Conservation (phyloP, 805 yeast genomes). For the Myxozyma neglecta region DNA sequence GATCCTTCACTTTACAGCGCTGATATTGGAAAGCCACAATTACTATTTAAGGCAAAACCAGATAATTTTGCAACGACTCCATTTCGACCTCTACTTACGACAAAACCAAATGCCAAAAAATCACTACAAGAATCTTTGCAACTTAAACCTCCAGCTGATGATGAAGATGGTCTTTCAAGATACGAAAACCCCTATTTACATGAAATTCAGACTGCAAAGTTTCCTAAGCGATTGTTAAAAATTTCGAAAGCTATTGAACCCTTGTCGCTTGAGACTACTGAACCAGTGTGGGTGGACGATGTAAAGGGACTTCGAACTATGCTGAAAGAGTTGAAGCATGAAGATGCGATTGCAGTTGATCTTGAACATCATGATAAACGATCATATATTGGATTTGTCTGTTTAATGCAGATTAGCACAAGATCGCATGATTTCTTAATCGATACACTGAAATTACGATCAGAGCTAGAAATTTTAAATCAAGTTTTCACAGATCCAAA, state of each 20-base stretch:
- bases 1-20: constrained; percentile 28
- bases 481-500: constrained; percentile 75
- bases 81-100: constrained; percentile 68
- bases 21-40: constrained; percentile 65
- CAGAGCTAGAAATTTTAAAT: constrained; percentile 67
- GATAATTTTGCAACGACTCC: constrained; percentile 72
- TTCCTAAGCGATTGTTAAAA: constrained; percentile 2
- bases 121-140: constrained; percentile 52
- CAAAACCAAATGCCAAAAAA: constrained; percentile 68
- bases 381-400: constrained; percentile 85
- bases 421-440: constrained; percentile 80
- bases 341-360: constrained; percentile 81
- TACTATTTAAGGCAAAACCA: constrained; percentile 53
- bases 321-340: constrained; percentile 52
- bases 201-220: constrained; percentile 12
- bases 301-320: constrained; percentile 53
- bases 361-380: constrained; percentile 94
- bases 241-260: constrained; percentile 48
- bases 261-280: constrained; percentile 63
- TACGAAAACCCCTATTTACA: constrained; percentile 16
- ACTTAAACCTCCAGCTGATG: constrained; percentile 30
- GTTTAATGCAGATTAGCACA: constrained; percentile 88
- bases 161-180: not conserved
- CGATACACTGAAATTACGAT: constrained; percentile 79
- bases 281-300: constrained; percentile 66